Evolutionary conservation across 2,329 filamentous ascomycete genomes (phyloP).

Genomic region (Verticillium nonalfalfae): DNA sequence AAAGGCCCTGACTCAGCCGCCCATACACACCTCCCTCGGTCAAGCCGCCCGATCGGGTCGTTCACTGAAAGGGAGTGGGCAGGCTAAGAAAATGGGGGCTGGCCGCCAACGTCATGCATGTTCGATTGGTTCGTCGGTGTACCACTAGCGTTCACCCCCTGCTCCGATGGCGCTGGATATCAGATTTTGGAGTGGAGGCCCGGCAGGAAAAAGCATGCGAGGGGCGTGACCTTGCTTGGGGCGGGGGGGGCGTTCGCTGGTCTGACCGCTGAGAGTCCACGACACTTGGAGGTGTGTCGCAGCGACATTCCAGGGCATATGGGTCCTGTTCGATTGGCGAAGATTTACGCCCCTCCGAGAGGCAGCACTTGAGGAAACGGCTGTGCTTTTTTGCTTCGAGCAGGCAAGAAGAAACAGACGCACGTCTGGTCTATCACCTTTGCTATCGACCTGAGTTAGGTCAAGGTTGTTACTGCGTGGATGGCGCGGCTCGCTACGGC

Average conservation of each 20-base stretch:
- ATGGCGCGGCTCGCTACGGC: too few species aligned
- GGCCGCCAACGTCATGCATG: slow-evolving; percentile 1
- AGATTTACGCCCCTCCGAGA: background rate
- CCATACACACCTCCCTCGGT: background rate
- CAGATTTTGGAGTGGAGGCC: background rate
- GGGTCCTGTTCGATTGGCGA: background rate
- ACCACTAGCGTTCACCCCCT: background rate
- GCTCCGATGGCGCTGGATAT: background rate
- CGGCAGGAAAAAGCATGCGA: background rate
- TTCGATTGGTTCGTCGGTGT: background rate
- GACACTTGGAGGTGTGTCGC: background rate
- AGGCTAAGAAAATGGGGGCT: background rate
- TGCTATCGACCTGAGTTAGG: too few species aligned
- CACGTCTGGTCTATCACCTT: too few species aligned
- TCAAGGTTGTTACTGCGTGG: too few species aligned
- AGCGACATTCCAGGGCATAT: background rate
- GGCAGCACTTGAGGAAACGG: too few species aligned
- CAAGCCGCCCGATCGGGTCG: background rate
- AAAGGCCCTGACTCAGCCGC: background rate
- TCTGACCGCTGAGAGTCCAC: background rate
- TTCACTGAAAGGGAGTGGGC: background rate
- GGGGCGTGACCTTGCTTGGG: background rate
- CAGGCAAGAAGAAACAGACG: too few species aligned
- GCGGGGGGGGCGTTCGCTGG: background rate
- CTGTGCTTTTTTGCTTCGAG: too few species aligned